Evolutionary conservation across 768 basidiomycete genomes (phyloP).

Genomic region (Rubroboletus pulcherrimus): DNA sequence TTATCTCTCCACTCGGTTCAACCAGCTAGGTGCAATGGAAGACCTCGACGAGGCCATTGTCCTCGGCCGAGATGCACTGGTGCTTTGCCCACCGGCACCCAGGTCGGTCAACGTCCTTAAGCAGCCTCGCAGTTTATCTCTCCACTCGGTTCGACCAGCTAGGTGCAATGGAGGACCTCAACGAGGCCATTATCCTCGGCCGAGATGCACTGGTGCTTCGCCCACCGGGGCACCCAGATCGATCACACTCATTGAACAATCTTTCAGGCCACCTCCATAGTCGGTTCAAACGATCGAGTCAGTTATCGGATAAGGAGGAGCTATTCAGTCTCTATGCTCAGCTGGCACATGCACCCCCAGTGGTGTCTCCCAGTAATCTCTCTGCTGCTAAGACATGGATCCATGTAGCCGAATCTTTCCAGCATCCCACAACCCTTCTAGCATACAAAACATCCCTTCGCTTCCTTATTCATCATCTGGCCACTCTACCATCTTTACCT

Average conservation of each 20-base stretch:
- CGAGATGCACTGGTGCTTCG: not conserved
- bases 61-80: not conserved
- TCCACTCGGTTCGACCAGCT: not conserved
- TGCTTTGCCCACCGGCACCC: not conserved
- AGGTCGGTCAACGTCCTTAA: no score
- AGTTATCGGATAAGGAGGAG: not conserved
- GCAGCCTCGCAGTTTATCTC: not conserved
- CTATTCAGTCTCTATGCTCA: not conserved
- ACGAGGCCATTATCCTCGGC: not conserved
- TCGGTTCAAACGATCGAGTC: not conserved
- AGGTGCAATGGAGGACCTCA: not conserved
- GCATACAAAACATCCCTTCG: not conserved
- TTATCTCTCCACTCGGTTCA: not conserved
- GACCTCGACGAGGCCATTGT: not conserved
- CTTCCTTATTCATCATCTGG: not conserved
- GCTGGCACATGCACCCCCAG: not conserved
- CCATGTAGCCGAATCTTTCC: not conserved
- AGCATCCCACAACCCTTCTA: not conserved
- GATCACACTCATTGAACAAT: not conserved
- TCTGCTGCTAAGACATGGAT: not conserved
- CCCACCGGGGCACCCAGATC: not conserved
- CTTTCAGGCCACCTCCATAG: not conserved
- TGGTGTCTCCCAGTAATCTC: not conserved
- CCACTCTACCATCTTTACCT: not conserved
- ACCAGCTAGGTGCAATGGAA: not conserved